Evolutionary conservation across 495 filamentous ascomycete genomes (phyloP).

Genomic region (Xanthoparmelia taractica): DNA sequence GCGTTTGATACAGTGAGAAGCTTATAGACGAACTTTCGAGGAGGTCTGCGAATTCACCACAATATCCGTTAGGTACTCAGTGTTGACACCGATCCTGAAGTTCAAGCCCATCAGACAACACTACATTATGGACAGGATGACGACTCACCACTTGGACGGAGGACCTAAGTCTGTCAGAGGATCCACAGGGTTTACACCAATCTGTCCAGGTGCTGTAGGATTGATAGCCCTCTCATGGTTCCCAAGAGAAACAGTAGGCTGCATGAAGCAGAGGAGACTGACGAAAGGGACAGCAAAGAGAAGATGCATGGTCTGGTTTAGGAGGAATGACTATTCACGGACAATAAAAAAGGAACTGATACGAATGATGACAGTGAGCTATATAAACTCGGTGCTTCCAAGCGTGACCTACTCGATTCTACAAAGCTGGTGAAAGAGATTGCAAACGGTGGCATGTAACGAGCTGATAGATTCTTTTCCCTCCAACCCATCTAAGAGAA

Average conservation of each 20-base stretch:
- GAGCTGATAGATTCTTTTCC: too few relatives aligned
- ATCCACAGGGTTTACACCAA: background rate
- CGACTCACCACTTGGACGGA: background rate
- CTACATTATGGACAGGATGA: background rate
- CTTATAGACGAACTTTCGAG: background rate
- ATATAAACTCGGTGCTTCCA: background rate
- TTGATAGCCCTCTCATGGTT: background rate
- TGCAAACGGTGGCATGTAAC: too few relatives aligned
- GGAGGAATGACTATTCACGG: background rate
- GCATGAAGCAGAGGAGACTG: background rate
- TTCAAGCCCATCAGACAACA: background rate
- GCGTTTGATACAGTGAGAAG: background rate
- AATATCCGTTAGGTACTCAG: background rate
- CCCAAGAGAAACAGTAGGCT: background rate
- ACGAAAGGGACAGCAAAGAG: background rate
- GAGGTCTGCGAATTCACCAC: background rate
- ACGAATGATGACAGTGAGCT: background rate
- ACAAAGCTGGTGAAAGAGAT: background rate
- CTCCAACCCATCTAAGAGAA: too few relatives aligned
- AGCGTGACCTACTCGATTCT: background rate
- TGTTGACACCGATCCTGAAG: background rate
- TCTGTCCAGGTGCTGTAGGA: background rate
- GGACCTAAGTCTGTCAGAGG: background rate
- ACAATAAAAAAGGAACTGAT: background rate
- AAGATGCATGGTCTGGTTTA: background rate